Conservation (phyloP, 495 filamentous ascomycete species). For the Tuber brumale region DNA sequence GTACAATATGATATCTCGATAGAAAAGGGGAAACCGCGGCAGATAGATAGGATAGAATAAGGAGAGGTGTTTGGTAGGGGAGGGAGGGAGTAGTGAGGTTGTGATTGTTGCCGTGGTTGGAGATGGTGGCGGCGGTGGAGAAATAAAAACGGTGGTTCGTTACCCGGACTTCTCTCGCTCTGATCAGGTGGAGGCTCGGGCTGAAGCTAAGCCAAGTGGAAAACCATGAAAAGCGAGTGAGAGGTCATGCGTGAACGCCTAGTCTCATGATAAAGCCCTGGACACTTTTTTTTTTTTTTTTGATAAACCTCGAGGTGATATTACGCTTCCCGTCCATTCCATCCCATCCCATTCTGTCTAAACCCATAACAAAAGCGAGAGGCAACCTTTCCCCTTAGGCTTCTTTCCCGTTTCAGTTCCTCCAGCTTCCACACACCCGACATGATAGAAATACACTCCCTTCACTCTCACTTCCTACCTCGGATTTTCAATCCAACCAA, state of each 20-base stretch:
- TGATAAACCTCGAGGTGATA: not conserved
- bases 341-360: not conserved
- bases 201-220: not conserved
- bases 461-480: not conserved
- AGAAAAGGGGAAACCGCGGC: not conserved
- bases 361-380: not conserved
- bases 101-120: not conserved
- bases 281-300: not conserved
- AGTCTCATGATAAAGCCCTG: not conserved
- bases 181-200: too few species aligned
- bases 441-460: conserved; percentile 2
- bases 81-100: not conserved
- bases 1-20: not conserved
- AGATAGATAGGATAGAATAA: not conserved
- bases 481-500: conserved; percentile 5
- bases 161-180: not conserved
- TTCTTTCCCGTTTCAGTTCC: not conserved
- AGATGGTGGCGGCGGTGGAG: not conserved
- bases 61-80: not conserved
- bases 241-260: not conserved
- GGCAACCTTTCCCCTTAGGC: not conserved
- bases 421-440: not conserved
- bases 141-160: not conserved
- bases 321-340: not conserved
- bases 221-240: not conserved